A percentile compares a stretch with the other conserved stretches of the same genome.
Evolutionary conservation across 257 asterid genomes (phyloP).

Genomic region (Cruciata laevipes): DNA sequence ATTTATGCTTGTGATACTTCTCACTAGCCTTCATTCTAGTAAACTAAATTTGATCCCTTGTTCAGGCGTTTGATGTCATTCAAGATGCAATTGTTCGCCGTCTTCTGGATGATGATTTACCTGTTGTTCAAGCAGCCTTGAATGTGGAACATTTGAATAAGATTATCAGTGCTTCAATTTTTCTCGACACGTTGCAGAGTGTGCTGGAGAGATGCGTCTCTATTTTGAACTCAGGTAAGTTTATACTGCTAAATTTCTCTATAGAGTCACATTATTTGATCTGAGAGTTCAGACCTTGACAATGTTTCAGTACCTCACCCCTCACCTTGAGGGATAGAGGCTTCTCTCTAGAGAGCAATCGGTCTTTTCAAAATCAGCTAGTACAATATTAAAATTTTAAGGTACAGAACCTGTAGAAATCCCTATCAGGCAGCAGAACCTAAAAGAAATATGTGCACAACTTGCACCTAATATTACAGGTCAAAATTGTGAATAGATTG

Average conservation of each 20-base stretch:
- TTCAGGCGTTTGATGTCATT: conserved; percentile 62
- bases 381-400: not conserved
- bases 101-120: conserved; percentile 73
- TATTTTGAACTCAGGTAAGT: conserved; percentile 57
- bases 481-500: too few species aligned
- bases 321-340: too few species aligned
- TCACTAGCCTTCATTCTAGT: not conserved
- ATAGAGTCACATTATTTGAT: not conserved
- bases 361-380: not conserved
- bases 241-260: not conserved
- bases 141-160: conserved; percentile 44
- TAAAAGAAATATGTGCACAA: too few species aligned
- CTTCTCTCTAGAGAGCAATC: not conserved
- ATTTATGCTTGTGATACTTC: not conserved
- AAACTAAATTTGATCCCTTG: conserved; percentile 11
- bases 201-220: conserved; percentile 59
- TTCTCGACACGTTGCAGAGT: conserved; percentile 45
- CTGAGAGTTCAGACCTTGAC: not conserved
- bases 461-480: not conserved
- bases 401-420: not conserved
- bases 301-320: not conserved
- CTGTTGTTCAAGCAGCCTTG: conserved; percentile 69
- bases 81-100: conserved; percentile 68
- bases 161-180: conserved; percentile 38
- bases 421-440: not conserved